phyloP scores from a whole-genome alignment of 768 basidiomycete species.

The Filobasidium floriforme region DNA sequence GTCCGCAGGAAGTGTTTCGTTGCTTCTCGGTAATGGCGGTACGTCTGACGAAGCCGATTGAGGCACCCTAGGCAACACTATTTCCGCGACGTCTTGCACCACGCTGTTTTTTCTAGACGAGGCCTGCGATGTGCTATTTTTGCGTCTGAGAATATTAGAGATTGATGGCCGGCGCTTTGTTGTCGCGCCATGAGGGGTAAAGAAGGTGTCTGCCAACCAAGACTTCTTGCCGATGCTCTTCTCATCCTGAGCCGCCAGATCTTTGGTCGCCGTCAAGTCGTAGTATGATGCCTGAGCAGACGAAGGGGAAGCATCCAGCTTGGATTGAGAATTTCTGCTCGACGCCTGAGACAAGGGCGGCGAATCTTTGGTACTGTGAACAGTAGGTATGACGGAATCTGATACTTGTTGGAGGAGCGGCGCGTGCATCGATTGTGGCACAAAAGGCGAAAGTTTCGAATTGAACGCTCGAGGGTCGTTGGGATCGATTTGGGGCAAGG shows the following conservation, averaged over 20 bases:
- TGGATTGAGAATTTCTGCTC: conserved; percentile 23
- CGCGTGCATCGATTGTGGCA: conserved; percentile 57
- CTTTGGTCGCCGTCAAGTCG: conserved; percentile 21
- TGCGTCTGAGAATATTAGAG: conserved; percentile 11
- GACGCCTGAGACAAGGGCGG: conserved; percentile 9
- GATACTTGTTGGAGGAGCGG: conserved; percentile 35
- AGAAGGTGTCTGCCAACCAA: conserved; percentile 46
- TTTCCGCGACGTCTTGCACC: conserved; percentile 12
- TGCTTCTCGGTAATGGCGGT: not conserved
- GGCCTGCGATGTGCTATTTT: conserved; percentile 8
- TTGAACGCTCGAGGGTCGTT: conserved; percentile 66
- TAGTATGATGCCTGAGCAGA: conserved; percentile 9
- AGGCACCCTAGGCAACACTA: not conserved
- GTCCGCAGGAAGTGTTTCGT: not conserved
- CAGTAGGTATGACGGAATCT: conserved; percentile 37
- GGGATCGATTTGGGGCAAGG: conserved; percentile 67
- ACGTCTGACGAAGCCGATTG: not conserved
- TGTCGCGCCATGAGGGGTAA: conserved; percentile 10
- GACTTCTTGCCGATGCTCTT: conserved; percentile 31
- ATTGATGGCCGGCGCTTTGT: conserved; percentile 2
- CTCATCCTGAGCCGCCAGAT: conserved; percentile 12
- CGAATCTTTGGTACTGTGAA: conserved; percentile 16
- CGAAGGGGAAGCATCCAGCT: conserved; percentile 19
- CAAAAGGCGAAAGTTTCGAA: conserved; percentile 82
- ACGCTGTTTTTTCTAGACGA: conserved; percentile 10